Evolutionary conservation across 1,139 yeast species (phyloP).

Genomic region (Sugiyamaella sp.): DNA sequence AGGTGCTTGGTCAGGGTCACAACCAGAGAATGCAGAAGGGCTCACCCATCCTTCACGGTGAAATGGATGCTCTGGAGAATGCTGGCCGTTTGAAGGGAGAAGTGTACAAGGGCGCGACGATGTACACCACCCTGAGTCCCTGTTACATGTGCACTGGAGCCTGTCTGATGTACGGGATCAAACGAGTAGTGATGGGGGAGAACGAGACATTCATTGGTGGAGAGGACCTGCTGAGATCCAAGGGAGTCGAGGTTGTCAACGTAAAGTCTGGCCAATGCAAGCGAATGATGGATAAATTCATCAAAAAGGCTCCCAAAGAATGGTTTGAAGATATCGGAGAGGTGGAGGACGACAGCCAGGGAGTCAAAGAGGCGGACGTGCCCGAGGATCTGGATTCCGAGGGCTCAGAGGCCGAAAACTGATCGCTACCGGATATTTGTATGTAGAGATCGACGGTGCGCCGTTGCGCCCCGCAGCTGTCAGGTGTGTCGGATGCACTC

Average conservation of each 20-base stretch:
- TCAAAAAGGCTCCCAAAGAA: constrained; percentile 71
- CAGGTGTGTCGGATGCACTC: no score
- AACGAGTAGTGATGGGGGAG: constrained; percentile 87
- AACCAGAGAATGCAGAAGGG: constrained; percentile 81
- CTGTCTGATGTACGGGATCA: constrained; percentile 81
- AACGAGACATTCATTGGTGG: constrained; percentile 76
- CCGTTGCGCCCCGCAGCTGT: no score
- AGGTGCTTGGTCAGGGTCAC: constrained; percentile 82
- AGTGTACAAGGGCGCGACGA: constrained; percentile 56
- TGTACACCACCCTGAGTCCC: constrained; percentile 91
- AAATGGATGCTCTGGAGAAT: constrained; percentile 82
- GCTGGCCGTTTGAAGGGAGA: constrained; percentile 82
- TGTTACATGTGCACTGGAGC: constrained; percentile 97
- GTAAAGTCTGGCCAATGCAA: constrained; percentile 68
- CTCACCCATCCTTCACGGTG: constrained; percentile 85
- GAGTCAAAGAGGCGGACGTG: constrained; percentile 11
- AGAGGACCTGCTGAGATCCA: constrained; percentile 65
- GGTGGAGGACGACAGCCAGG: constrained; percentile 16
- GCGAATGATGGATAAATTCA: constrained; percentile 73
- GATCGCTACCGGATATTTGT: not conserved
- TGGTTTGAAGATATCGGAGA: constrained; percentile 93
- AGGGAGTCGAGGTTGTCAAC: constrained; percentile 78
- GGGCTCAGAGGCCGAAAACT: constrained; percentile 9
- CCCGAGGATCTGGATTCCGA: constrained; percentile 16
- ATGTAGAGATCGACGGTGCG: no score